Conservation (phyloP, 1,284 basidiomycete species). For the Cystobasidium sp. region DNA sequence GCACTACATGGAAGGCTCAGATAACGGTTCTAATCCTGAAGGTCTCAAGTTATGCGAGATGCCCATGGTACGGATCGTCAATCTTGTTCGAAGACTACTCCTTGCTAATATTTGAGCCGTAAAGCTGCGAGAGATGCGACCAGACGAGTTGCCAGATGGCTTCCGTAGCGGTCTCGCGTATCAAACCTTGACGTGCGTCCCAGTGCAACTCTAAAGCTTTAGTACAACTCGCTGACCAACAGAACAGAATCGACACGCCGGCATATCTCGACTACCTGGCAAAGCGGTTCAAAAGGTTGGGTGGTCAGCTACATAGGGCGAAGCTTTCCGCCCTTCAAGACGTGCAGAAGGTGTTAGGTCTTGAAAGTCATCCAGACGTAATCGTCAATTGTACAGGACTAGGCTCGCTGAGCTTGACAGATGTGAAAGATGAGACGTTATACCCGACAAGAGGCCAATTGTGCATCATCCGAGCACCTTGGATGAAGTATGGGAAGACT, state of each 20-base stretch:
- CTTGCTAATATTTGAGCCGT: not conserved
- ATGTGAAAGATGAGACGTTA: constrained; percentile 61
- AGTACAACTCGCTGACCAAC: constrained; percentile 64
- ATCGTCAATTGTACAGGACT: constrained; percentile 50
- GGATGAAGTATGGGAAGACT: constrained; percentile 67
- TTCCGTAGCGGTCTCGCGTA: constrained; percentile 44
- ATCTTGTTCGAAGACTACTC: not conserved
- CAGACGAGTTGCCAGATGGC: constrained; percentile 39
- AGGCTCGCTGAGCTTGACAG: constrained; percentile 57
- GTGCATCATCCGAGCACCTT: constrained; percentile 62
- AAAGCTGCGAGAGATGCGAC: constrained; percentile 33
- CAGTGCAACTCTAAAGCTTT: constrained; percentile 61
- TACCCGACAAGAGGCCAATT: constrained; percentile 65
- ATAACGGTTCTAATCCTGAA: constrained; percentile 36
- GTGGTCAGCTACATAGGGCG: constrained; percentile 66
- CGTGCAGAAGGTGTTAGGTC: constrained; percentile 3
- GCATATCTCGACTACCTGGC: constrained; percentile 71
- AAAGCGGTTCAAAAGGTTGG: constrained; percentile 65
- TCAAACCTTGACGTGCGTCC: constrained; percentile 62
- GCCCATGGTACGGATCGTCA: constrained; percentile 22
- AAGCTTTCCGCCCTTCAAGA: constrained; percentile 30
- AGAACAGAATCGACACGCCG: constrained; percentile 69
- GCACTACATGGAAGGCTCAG: constrained; percentile 17
- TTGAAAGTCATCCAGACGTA: not conserved
- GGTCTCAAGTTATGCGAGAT: constrained; percentile 19